Conservation (phyloP, 495 filamentous ascomycete genomes). For the Penicillium roqueforti region DNA sequence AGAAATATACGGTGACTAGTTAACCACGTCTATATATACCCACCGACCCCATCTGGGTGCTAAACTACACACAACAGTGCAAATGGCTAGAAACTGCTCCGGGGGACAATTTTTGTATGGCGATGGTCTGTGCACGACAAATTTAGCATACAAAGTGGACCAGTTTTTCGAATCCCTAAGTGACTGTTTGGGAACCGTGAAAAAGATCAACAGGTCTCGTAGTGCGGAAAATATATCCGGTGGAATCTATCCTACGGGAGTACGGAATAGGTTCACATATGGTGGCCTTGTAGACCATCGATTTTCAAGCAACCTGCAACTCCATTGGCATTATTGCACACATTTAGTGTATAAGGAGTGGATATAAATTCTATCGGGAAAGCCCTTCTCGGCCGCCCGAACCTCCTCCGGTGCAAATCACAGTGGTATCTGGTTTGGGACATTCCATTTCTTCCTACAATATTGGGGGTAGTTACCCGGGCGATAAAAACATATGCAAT, state of each 20-base stretch:
- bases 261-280: neutral
- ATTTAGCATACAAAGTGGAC: neutral
- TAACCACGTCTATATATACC: conserved; percentile 17
- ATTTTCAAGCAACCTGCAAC: neutral
- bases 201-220: too few relatives aligned
- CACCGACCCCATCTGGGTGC: conserved; percentile 13
- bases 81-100: conserved; percentile 2
- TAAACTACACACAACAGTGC: neutral
- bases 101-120: conserved; percentile 13
- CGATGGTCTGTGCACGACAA: conserved; percentile 7
- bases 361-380: neutral
- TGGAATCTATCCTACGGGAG: too few relatives aligned
- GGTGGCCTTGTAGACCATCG: neutral
- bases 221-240: too few relatives aligned
- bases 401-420: neutral
- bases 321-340: neutral
- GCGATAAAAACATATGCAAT: neutral
- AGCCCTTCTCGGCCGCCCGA: neutral
- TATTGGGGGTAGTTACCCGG: neutral
- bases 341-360: neutral
- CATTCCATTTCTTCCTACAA: neutral
- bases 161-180: neutral
- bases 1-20: neutral
- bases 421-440: neutral
- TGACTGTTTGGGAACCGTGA: neutral